Conservation (phyloP, 2,329 filamentous ascomycete genomes). For the Aschersonia sp. region DNA sequence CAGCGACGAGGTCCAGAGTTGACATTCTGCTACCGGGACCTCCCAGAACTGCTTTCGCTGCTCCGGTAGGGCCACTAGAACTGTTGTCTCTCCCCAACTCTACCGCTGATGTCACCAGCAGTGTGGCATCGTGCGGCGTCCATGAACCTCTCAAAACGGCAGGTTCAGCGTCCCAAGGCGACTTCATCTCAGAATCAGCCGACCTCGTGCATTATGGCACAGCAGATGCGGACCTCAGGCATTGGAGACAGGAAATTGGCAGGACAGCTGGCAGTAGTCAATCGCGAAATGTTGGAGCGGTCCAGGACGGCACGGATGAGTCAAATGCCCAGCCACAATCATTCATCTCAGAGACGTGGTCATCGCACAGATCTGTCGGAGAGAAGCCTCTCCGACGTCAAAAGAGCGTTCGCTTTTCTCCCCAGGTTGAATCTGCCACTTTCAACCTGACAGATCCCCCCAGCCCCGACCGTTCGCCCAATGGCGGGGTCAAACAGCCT, state of each 20-base stretch:
- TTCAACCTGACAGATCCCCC: constrained; percentile 38
- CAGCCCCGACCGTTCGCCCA: constrained; percentile 23
- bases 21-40: neutral
- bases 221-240: neutral
- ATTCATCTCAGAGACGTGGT: neutral
- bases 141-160: no score
- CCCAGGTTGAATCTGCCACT: constrained; percentile 49
- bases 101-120: neutral
- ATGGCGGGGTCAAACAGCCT: constrained; percentile 5
- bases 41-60: constrained; percentile 1
- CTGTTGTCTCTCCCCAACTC: constrained; percentile 20
- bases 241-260: neutral
- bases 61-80: constrained; percentile 29
- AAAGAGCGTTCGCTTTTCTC: constrained; percentile 60
- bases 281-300: no score
- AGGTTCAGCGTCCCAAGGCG: no score
- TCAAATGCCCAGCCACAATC: neutral
- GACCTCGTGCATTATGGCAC: no score
- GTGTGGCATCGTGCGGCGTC: no score
- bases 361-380: constrained; percentile 7
- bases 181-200: no score
- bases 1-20: constrained; percentile 6
- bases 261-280: no score
- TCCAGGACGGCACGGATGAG: neutral
- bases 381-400: constrained; percentile 21